Evolutionary conservation across 768 basidiomycete genomes (phyloP).

Genomic region (Collybia sp.): DNA sequence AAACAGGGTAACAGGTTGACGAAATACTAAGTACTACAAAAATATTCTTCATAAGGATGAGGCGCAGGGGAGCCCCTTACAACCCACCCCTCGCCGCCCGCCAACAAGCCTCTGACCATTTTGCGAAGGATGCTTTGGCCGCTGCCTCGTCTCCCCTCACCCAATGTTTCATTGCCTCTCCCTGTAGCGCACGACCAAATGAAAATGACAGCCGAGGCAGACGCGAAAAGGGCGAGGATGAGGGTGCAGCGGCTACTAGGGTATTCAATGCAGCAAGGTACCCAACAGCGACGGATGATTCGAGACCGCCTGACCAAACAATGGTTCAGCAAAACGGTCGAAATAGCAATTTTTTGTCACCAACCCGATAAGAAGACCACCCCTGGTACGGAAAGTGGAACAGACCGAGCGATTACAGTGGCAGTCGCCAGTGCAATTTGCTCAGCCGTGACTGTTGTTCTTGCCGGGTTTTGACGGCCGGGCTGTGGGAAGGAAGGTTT

Average conservation of each 20-base stretch:
- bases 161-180: constrained; percentile 43
- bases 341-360: constrained; percentile 4
- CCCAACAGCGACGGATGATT: constrained; percentile 31
- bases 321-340: not conserved
- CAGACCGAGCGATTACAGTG: constrained; percentile 37
- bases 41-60: not conserved
- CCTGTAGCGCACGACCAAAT: constrained; percentile 46
- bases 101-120: constrained; percentile 39
- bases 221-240: constrained; percentile 29
- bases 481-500: constrained; percentile 51
- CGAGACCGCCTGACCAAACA: constrained; percentile 31
- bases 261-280: constrained; percentile 39
- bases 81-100: constrained; percentile 32
- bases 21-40: not conserved
- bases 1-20: not conserved
- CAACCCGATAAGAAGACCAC: constrained; percentile 46
- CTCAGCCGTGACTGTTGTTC: constrained; percentile 27
- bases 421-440: constrained; percentile 42
- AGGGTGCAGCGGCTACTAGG: constrained; percentile 26
- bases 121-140: constrained; percentile 33
- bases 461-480: constrained; percentile 35
- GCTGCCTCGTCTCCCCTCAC: constrained; percentile 36
- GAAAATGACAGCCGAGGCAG: constrained; percentile 45
- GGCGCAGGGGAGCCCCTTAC: not conserved
- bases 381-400: constrained; percentile 43